Conservation (phyloP, 192 early-diverging fungal genomes). For the Backusella sp. region DNA sequence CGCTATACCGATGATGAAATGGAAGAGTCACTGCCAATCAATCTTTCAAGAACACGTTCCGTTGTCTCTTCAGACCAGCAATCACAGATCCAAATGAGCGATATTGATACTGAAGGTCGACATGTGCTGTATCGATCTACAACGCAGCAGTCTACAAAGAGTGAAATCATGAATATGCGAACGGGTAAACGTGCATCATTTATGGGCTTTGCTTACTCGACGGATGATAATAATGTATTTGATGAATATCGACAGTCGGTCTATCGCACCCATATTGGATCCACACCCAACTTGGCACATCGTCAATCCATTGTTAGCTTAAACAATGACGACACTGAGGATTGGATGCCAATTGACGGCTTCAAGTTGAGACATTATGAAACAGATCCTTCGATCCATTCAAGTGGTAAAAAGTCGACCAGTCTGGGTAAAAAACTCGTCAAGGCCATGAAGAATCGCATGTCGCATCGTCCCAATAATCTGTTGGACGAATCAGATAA, state of each 20-base stretch:
- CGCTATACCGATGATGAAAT: not conserved
- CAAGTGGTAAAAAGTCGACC: not conserved
- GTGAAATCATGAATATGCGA: conserved; percentile 39
- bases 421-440: conserved; percentile 19
- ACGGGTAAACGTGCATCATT: conserved; percentile 46
- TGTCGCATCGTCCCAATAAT: not conserved
- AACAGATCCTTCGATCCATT: conserved; percentile 9
- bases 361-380: conserved; percentile 24
- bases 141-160: conserved; percentile 10
- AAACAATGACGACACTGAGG: not conserved
- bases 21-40: conserved; percentile 33
- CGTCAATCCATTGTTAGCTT: not conserved
- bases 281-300: not conserved
- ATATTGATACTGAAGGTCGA: not conserved
- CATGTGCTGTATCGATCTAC: not conserved
- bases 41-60: not conserved
- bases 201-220: conserved; percentile 45
- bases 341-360: conserved; percentile 31
- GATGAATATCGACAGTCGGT: conserved; percentile 39
- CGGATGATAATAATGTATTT: conserved; percentile 42
- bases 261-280: conserved; percentile 17
- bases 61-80: not conserved
- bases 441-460: conserved; percentile 11
- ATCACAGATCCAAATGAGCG: not conserved
- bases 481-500: not conserved